Conservation (phyloP, 2,329 filamentous ascomycete species). For the Neofusicoccum kwambonambiense region DNA sequence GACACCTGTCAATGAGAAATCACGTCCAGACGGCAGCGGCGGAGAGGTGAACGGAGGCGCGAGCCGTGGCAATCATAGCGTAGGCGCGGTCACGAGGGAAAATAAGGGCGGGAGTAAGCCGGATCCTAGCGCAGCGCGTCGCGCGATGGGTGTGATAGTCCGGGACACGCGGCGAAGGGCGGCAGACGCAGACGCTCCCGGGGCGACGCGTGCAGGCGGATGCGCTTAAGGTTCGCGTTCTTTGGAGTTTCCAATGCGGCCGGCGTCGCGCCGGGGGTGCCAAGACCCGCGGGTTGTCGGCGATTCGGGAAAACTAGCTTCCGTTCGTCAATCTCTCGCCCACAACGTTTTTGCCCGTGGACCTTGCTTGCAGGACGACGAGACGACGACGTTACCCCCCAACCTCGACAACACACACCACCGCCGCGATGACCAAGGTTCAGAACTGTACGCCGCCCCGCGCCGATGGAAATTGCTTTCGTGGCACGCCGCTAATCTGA, state of each 20-base stretch:
- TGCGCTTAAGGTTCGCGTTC: slow-evolving; percentile 1
- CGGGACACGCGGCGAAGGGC: neutral
- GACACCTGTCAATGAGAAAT: neutral
- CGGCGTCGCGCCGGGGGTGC: neutral
- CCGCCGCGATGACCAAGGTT: slow-evolving; percentile 68
- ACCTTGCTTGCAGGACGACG: slow-evolving; percentile 9
- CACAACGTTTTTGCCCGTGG: slow-evolving; percentile 15
- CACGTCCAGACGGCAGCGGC: neutral
- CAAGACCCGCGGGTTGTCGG: neutral
- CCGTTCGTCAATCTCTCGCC: slow-evolving; percentile 16
- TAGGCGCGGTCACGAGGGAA: neutral
- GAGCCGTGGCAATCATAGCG: neutral
- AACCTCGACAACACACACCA: slow-evolving; percentile 16
- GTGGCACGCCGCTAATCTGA: slow-evolving; percentile 13
- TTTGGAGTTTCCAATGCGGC: neutral
- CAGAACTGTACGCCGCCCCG: slow-evolving; percentile 53
- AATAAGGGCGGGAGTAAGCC: neutral
- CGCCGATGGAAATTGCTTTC: neutral
- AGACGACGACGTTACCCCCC: slow-evolving; percentile 18
- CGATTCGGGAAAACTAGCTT: neutral
- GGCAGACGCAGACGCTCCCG: neutral
- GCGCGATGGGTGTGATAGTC: neutral
- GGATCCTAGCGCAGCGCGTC: neutral
- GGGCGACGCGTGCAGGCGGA: neutral
- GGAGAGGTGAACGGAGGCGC: neutral